Conservation (phyloP, 1,139 yeast genomes). For the Blastobotrys serpentis region DNA sequence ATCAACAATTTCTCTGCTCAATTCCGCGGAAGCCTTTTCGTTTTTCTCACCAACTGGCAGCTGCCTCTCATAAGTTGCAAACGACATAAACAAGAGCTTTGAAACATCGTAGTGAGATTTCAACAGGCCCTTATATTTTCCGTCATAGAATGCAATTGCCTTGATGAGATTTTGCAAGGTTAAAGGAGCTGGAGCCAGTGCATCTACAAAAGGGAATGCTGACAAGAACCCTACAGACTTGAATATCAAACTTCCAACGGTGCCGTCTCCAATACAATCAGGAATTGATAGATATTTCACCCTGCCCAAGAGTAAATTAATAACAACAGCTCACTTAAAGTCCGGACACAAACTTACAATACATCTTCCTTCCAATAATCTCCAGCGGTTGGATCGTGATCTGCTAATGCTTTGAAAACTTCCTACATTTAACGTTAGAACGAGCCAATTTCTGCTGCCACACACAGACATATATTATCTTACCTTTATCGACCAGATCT, state of each 20-base stretch:
- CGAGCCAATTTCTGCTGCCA: not conserved
- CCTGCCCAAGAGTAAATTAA: slow-evolving; percentile 14
- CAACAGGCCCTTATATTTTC: slow-evolving; percentile 39
- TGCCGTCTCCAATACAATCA: slow-evolving; percentile 30
- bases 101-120: slow-evolving; percentile 37
- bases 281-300: slow-evolving; percentile 32
- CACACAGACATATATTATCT: slow-evolving; percentile 1
- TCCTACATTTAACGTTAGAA: not conserved
- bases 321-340: not conserved
- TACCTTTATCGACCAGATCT: slow-evolving; percentile 41
- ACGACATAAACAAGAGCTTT: slow-evolving; percentile 43
- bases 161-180: slow-evolving; percentile 47
- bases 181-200: slow-evolving; percentile 37
- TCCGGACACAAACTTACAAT: slow-evolving; percentile 25
- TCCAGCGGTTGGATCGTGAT: slow-evolving; percentile 31
- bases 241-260: slow-evolving; percentile 37
- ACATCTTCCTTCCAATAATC: slow-evolving; percentile 36
- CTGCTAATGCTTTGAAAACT: slow-evolving; percentile 31
- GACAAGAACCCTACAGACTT: slow-evolving; percentile 40
- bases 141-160: slow-evolving; percentile 42
- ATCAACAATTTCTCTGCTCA: slow-evolving; percentile 14
- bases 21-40: slow-evolving; percentile 3
- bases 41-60: slow-evolving; percentile 11
- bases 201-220: slow-evolving; percentile 47
- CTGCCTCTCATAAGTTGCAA: slow-evolving; percentile 33